phyloP scores from a whole-genome alignment of 768 basidiomycete genomes.

The Tricholoma saponaceum region DNA sequence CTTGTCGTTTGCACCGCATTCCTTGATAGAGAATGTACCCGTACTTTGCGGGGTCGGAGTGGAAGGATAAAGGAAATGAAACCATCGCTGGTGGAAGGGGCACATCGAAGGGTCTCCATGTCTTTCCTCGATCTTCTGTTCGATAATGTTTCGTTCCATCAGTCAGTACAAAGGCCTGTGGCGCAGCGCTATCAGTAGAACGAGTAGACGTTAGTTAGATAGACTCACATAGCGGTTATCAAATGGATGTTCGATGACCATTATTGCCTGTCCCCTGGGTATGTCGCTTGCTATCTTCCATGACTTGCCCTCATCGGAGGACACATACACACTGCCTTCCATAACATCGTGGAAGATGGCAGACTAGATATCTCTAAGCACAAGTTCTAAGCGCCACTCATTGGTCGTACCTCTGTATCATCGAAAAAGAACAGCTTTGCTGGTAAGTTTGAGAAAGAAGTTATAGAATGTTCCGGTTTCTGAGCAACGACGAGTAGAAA shows the following conservation, averaged over 20 bases:
- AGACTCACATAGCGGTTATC: constrained; percentile 65
- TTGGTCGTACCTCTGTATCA: constrained; percentile 72
- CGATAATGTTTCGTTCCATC: constrained; percentile 75
- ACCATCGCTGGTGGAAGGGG: constrained; percentile 56
- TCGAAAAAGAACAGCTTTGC: constrained; percentile 87
- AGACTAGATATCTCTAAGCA: constrained; percentile 24
- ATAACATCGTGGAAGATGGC: constrained; percentile 81
- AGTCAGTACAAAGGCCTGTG: constrained; percentile 84
- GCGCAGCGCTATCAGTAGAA: not conserved
- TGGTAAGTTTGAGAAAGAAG: constrained; percentile 68
- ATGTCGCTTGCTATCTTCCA: constrained; percentile 51
- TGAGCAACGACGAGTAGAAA: constrained; percentile 26
- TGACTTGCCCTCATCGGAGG: constrained; percentile 81
- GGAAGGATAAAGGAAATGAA: constrained; percentile 75
- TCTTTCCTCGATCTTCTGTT: constrained; percentile 81
- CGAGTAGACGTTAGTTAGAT: not conserved
- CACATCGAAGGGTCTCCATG: constrained; percentile 81
- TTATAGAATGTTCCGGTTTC: constrained; percentile 45
- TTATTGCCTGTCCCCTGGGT: constrained; percentile 51
- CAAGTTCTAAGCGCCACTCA: not conserved
- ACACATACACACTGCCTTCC: constrained; percentile 68
- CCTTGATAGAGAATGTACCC: constrained; percentile 81
- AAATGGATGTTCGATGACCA: constrained; percentile 86
- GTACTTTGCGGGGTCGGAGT: constrained; percentile 68
- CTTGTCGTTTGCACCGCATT: constrained; percentile 49